These are phyloP conservation scores for Colletotrichum incanum DNA, from an alignment of 2,329 filamentous ascomycete species.

Conservation along the genomic window DNA sequence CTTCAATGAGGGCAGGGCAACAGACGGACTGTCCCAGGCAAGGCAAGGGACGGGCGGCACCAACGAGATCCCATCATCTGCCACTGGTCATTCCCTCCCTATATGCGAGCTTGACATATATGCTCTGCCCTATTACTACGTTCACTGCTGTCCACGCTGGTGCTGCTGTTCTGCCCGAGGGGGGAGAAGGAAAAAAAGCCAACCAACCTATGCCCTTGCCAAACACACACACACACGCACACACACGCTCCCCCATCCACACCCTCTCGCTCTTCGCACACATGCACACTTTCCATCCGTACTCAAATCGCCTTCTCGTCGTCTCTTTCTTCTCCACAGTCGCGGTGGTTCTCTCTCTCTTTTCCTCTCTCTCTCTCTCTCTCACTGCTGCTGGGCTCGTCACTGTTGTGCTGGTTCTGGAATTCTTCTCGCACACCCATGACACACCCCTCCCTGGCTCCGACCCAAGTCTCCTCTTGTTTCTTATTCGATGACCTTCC, in stretches of 20 bases:
- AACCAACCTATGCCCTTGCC: constrained; percentile 38
- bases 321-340: constrained; percentile 41
- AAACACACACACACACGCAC: constrained; percentile 32
- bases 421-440: constrained; percentile 35
- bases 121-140: constrained; percentile 40
- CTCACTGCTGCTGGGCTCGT: constrained; percentile 23
- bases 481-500: constrained; percentile 43
- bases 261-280: constrained; percentile 17
- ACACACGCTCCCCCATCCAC: constrained; percentile 17
- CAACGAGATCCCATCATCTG: constrained; percentile 40
- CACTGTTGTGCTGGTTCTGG: constrained; percentile 28
- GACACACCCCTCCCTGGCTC: constrained; percentile 36
- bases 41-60: constrained; percentile 36
- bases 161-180: not conserved
- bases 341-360: constrained; percentile 22
- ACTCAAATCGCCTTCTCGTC: constrained; percentile 31
- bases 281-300: constrained; percentile 22
- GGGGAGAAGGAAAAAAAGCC: constrained; percentile 12
- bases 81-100: constrained; percentile 33
- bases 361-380: constrained; percentile 27
- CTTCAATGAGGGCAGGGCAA: constrained; percentile 43
- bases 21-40: constrained; percentile 36
- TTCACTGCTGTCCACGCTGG: constrained; percentile 23
- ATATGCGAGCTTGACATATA: constrained; percentile 42
- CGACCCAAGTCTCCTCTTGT: constrained; percentile 32